phyloP scores from a whole-genome alignment of 2,329 filamentous ascomycete genomes.

The Decorospora gaudefroyi region DNA sequence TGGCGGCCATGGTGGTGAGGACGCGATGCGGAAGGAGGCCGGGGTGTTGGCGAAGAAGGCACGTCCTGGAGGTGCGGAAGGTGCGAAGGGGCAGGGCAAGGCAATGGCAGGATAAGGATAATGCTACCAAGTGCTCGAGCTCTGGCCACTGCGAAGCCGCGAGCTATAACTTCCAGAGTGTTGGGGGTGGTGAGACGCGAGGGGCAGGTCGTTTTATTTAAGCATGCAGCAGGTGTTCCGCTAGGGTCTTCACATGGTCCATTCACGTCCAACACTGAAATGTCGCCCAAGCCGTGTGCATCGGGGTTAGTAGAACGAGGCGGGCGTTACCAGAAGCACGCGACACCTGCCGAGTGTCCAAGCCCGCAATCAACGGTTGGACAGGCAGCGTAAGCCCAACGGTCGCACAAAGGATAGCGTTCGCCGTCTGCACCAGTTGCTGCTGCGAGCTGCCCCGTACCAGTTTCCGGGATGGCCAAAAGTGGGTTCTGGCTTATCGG shows the following conservation, averaged over 20 bases:
- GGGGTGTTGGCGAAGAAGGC: not conserved
- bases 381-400: constrained; percentile 1
- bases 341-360: constrained; percentile 32
- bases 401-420: too few relatives aligned
- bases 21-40: not conserved
- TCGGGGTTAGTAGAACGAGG: constrained; percentile 20
- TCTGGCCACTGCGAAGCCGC: constrained; percentile 16
- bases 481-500: too few relatives aligned
- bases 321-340: constrained; percentile 35
- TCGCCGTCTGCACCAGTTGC: too few relatives aligned
- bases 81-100: constrained; percentile 3
- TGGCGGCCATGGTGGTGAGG: constrained; percentile 32
- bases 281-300: constrained; percentile 22
- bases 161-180: constrained; percentile 21
- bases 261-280: constrained; percentile 22
- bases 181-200: constrained; percentile 23
- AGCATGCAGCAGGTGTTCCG: constrained; percentile 33
- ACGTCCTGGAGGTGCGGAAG: constrained; percentile 1
- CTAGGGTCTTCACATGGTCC: constrained; percentile 27
- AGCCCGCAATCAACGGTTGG: not conserved
- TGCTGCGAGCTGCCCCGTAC: too few relatives aligned
- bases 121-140: constrained; percentile 16
- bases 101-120: too few relatives aligned
- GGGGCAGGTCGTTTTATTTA: constrained; percentile 36
- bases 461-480: too few relatives aligned